Evolutionary conservation across 306 rosid genomes (phyloP), one percentile per base, ranked within the genome.

Genomic region (Prunus fruticosa): DNA sequence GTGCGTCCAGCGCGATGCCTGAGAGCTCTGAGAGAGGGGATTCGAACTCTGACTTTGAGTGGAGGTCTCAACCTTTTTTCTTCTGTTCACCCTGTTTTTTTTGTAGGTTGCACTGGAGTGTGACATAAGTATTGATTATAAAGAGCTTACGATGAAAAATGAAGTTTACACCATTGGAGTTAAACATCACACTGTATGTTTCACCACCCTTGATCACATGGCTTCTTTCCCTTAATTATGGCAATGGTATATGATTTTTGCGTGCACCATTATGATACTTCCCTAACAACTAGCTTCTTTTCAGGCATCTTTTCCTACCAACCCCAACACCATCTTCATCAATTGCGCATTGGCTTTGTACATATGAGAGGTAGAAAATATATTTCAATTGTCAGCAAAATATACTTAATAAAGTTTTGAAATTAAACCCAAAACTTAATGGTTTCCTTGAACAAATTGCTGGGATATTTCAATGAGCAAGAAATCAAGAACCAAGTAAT

Each of bases 21-120:
- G 4, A 28, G 30, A 28, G 30, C 30, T 28, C 3, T 28, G 41
- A 34, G 41, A 50, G 51, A 47, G 4, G 14, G 14, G 15, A 47
- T 47, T 47, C 16, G 5, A 47, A 11, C 52, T 47, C 15, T 47
- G 5, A 47, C 4, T 13, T 13, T 1, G 5, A 47, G 12, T 11
- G 12, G 4, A 47, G 15, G 15, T 47, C 14, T 11, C 12, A 13
- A 47, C 52, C 3, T 7, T 38, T 7, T 9, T 47, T 13, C 52
- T 47, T 47, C 15, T 3, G 0, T 47, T 47, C 14, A 47, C 12
- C 15, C 10, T 32, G 3, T 19, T 16, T 45, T 27, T 77, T 51
- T 71, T 56, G 79, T 41, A 85, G 91, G 79, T 85, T 79, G 82
- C 79, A 23, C n/a, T 85, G 72, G 88, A 83, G 43, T 88, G 91